phyloP scores from a whole-genome alignment of 2,329 filamentous ascomycete genomes.

The Xylariaceae sp. region DNA sequence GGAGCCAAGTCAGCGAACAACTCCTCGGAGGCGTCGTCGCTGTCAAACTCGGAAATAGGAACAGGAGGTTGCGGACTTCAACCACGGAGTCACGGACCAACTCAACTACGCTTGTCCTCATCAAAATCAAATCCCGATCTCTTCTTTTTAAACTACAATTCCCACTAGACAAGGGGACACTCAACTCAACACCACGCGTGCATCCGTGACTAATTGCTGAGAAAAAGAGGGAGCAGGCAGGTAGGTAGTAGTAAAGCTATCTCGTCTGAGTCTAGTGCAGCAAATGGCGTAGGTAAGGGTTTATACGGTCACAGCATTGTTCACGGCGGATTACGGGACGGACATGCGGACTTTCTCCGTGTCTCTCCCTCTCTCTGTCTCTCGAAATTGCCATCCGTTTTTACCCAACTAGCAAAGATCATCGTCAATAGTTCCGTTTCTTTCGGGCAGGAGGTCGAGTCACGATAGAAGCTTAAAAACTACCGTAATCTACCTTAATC shows the following conservation, averaged over 20 bases:
- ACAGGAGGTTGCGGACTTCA: background rate
- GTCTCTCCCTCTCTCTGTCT: background rate
- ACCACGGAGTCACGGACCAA: background rate
- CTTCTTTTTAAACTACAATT: background rate
- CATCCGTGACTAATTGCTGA: background rate
- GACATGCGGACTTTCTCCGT: too few relatives aligned
- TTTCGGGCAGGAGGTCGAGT: background rate
- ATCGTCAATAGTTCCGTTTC: constrained; percentile 11
- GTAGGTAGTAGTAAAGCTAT: background rate
- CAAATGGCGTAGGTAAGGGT: too few relatives aligned
- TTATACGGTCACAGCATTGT: too few relatives aligned
- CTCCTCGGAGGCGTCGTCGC: background rate
- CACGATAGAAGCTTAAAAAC: background rate
- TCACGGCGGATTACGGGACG: too few relatives aligned
- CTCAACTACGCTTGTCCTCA: background rate
- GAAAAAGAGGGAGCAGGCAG: background rate
- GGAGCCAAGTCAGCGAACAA: background rate
- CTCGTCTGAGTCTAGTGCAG: too few relatives aligned
- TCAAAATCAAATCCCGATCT: background rate
- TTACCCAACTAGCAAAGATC: constrained; percentile 9
- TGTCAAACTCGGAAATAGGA: background rate
- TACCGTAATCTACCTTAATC: too few relatives aligned
- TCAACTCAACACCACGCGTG: too few relatives aligned
- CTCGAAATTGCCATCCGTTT: constrained; percentile 13
- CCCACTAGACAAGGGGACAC: background rate